Evolutionary conservation across 768 basidiomycete genomes (phyloP), one percentile per base, ranked within the genome.

Genomic region (Phlegmacium glaucopus): DNA sequence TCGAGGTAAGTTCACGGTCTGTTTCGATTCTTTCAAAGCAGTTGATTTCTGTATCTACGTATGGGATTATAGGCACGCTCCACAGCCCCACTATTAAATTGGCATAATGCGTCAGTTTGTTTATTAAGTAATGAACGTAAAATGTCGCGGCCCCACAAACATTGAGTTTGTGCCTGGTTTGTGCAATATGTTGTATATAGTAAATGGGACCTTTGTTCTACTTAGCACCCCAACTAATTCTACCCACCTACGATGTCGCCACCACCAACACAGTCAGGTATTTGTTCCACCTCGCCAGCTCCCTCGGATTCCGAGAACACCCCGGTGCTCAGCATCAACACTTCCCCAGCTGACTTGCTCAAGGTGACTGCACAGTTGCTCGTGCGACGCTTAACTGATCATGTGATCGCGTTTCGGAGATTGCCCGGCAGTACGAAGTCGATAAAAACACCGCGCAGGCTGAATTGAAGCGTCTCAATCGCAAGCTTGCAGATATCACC

Each of bases 401-500:
- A 15, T 37, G 28, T 42, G 26, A 42, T 45, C 25, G 15, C 11
- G 11, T 47, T 29, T 54, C 26, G 22, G 11, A 54, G 53, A 48
- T 51, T 29, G 53, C 53, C 11, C 46, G 42, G 15, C 50, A 35
- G 39, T 51, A 48, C 30, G 42, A 54, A 51, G 40, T 45, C 22
- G 53, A 54, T 15, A 51, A 48, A 16, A 54, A 51, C 47, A 38
- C 35, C 6, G 53, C 46, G 10, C 27, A 39, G 34, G 45, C 41
- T 29, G 47, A 54, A 38, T 36, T 48, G 42, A 48, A 44, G 5
- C 12, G 17, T 27, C 52, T 54, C 32, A 45, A 37, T 46, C 44
- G 52, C 44, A 50, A 47, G 45, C 38, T 54, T 38, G 45, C 39
- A 28, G 45, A 54, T 37, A 35, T 54, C n/a, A 43, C 45, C 1